A percentile compares a stretch with the other conserved stretches of the same genome.
These are phyloP conservation scores for Tuctoria greenei DNA, from an alignment of 176 grass and related monocot genomes.

Conservation along the genomic window DNA sequence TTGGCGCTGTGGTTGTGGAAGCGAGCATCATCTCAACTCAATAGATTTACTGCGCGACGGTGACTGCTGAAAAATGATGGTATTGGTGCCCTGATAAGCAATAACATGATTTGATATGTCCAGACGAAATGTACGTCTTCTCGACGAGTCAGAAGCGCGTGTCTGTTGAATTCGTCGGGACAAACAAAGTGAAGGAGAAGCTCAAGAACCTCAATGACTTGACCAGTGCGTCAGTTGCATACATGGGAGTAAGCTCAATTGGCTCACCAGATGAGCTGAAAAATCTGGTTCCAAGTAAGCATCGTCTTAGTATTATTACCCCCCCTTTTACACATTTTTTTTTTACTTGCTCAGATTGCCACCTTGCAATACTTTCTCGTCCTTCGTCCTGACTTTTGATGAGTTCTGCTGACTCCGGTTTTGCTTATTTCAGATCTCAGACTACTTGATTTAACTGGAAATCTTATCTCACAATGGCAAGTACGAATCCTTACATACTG, in stretches of 20 bases:
- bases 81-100: background rate
- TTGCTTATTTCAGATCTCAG: slow-evolving; percentile 70
- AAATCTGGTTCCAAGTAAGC: slow-evolving; percentile 66
- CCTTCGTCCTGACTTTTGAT: background rate
- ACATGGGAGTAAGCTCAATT: slow-evolving; percentile 74
- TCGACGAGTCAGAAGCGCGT: slow-evolving; percentile 84
- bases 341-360: background rate
- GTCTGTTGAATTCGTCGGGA: slow-evolving; percentile 72
- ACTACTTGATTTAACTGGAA: slow-evolving; percentile 93
- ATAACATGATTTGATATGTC: background rate
- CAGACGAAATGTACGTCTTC: slow-evolving; percentile 97
- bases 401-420: slow-evolving; percentile 9
- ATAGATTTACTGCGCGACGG: background rate
- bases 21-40: background rate
- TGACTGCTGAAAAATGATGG: background rate
- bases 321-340: background rate
- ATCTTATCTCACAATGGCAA: slow-evolving; percentile 84
- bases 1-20: background rate
- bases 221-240: slow-evolving; percentile 60
- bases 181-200: slow-evolving; percentile 84
- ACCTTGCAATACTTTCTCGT: background rate
- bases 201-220: slow-evolving; percentile 73
- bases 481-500: slow-evolving; percentile 38
- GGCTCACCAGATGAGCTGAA: slow-evolving; percentile 54
- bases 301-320: background rate